phyloP scores from a whole-genome alignment of 2,329 filamentous ascomycete genomes.

The Coniochaeta sp. region DNA sequence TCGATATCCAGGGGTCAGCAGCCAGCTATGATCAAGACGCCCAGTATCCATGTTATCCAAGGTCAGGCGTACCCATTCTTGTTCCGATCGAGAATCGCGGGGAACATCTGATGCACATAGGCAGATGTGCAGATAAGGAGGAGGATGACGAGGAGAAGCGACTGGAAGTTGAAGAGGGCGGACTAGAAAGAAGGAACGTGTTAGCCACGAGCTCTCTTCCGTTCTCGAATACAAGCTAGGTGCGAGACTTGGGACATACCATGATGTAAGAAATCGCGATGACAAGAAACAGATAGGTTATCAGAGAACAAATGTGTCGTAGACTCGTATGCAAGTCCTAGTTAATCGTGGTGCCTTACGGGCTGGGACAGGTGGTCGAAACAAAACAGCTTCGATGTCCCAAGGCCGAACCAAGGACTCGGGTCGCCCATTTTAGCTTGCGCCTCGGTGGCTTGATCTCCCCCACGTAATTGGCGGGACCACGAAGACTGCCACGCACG shows the following conservation, averaged over 20 bases:
- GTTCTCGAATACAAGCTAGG: not conserved
- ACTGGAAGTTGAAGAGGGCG: conserved; percentile 98
- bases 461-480: not conserved
- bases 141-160: conserved; percentile 86
- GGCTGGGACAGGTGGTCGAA: not conserved
- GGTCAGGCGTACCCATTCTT: conserved; percentile 63
- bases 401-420: not conserved
- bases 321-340: not conserved
- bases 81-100: conserved; percentile 83
- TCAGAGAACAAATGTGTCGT: not conserved
- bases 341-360: not conserved
- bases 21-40: not conserved
- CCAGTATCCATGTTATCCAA: not conserved
- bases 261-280: conserved; percentile 3
- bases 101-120: conserved; percentile 86
- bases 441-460: not conserved
- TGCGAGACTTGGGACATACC: conserved; percentile 9
- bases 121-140: conserved; percentile 94
- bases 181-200: conserved; percentile 47
- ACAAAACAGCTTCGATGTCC: not conserved
- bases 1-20: conserved; percentile 1
- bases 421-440: not conserved
- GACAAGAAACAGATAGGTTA: not conserved
- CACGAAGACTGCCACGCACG: not conserved
- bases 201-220: conserved; percentile 2